Conservation (phyloP, 2,329 filamentous ascomycete species). For the Pseudogymnoascus sp. region DNA sequence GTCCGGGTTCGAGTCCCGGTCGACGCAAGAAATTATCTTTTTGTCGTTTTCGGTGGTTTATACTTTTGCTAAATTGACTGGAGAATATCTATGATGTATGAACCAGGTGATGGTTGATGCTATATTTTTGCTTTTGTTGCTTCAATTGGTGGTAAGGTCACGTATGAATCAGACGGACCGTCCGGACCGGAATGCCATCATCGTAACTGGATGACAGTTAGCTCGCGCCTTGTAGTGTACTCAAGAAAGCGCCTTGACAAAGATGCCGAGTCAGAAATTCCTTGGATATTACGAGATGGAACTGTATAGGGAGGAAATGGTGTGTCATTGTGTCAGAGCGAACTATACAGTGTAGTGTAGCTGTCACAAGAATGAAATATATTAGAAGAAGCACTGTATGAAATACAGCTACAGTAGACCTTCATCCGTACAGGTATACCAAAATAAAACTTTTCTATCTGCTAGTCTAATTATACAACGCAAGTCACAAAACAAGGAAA, state of each 20-base stretch:
- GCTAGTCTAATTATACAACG: not conserved
- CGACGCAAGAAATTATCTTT: not conserved
- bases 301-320: not conserved
- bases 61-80: not conserved
- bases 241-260: not conserved
- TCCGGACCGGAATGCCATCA: not conserved
- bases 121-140: not conserved
- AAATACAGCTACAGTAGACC: not conserved
- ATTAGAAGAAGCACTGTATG: not conserved
- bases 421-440: not conserved
- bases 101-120: not conserved
- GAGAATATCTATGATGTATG: not conserved
- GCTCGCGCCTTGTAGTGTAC: not conserved
- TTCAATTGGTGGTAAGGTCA: not conserved
- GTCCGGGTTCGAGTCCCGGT: constrained; percentile 9
- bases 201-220: not conserved
- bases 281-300: not conserved
- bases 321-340: not conserved
- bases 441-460: not conserved
- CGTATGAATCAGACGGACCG: not conserved
- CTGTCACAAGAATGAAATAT: not conserved
- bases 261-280: not conserved
- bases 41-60: not conserved
- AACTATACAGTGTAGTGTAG: not conserved
- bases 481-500: constrained; percentile 5